These are phyloP conservation scores for Fagus sylvatica DNA, from an alignment of 306 rosid genomes.

Conservation along the genomic window DNA sequence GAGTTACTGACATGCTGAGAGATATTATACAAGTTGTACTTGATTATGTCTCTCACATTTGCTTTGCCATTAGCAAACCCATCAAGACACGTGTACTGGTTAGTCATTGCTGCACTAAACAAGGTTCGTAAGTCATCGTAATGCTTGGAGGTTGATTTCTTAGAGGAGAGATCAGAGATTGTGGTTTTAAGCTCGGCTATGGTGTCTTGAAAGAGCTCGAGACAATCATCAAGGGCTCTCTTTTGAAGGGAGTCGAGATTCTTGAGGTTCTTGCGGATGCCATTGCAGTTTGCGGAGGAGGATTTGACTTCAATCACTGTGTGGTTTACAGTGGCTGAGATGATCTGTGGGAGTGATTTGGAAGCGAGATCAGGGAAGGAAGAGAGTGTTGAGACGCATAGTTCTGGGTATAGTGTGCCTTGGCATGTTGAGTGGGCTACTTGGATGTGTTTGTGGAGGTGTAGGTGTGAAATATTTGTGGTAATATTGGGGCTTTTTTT, in stretches of 20 bases:
- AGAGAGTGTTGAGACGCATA: constrained; percentile 67
- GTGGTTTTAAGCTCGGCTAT: constrained; percentile 43
- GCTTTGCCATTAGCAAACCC: constrained; percentile 51
- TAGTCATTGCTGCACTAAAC: constrained; percentile 85
- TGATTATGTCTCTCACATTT: constrained; percentile 32
- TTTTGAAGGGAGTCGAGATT: constrained; percentile 26
- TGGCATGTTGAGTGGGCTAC: constrained; percentile 58
- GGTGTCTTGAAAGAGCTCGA: constrained; percentile 56
- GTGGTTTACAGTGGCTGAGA: constrained; percentile 43
- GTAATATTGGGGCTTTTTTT: not conserved
- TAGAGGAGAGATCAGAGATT: constrained; percentile 41
- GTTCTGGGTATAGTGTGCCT: constrained; percentile 68
- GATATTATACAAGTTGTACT: constrained; percentile 37
- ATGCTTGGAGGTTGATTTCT: constrained; percentile 12
- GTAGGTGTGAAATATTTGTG: constrained; percentile 9
- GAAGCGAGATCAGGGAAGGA: constrained; percentile 57
- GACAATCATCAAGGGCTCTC: constrained; percentile 75
- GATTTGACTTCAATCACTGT: constrained; percentile 45
- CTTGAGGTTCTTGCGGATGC: constrained; percentile 22
- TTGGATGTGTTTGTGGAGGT: constrained; percentile 42
- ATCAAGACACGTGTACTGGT: constrained; percentile 81
- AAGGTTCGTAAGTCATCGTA: constrained; percentile 50
- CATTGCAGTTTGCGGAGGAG: constrained; percentile 53
- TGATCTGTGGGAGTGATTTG: constrained; percentile 52
- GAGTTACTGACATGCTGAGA: constrained; percentile 65